Conservation (phyloP, 1,139 yeast species). For the Candida pseudocylindracea region DNA sequence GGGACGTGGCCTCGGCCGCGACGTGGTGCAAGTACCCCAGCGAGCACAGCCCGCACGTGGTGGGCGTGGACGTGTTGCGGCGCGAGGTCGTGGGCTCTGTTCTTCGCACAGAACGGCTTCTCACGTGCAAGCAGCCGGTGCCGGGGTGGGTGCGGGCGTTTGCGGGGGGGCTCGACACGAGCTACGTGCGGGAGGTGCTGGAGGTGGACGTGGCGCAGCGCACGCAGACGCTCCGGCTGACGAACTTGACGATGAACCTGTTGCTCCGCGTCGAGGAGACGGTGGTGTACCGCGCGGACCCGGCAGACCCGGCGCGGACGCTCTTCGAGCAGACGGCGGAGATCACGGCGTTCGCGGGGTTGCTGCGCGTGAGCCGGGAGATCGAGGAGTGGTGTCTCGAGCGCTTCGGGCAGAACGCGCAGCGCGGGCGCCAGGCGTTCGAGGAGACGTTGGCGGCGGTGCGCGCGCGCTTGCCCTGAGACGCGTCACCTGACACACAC, state of each 20-base stretch:
- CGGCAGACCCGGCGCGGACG: slow-evolving; percentile 25
- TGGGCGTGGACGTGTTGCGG: slow-evolving; percentile 72
- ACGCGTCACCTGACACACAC: slow-evolving; percentile 3
- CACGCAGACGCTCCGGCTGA: slow-evolving; percentile 62
- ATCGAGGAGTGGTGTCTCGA: slow-evolving; percentile 86
- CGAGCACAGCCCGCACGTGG: slow-evolving; percentile 81
- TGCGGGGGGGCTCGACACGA: slow-evolving; percentile 53
- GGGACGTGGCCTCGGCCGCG: slow-evolving; percentile 93
- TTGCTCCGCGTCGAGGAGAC: slow-evolving; percentile 68
- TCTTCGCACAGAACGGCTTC: slow-evolving; percentile 64
- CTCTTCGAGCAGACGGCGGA: slow-evolving; percentile 65
- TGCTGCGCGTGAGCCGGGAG: slow-evolving; percentile 49
- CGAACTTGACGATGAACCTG: slow-evolving; percentile 66
- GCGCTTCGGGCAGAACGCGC: slow-evolving; percentile 75
- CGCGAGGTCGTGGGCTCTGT: slow-evolving; percentile 38
- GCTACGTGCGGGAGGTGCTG: slow-evolving; percentile 77
- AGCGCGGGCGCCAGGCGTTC: slow-evolving; percentile 62
- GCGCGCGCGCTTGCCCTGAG: slow-evolving; percentile 17
- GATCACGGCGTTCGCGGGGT: slow-evolving; percentile 64
- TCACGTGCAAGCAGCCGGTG: slow-evolving; percentile 74
- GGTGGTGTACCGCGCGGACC: slow-evolving; percentile 43
- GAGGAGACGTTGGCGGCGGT: slow-evolving; percentile 49
- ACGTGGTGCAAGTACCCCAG: slow-evolving; percentile 96
- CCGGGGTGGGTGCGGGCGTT: slow-evolving; percentile 63
- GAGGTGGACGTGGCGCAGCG: slow-evolving; percentile 50